Evolutionary conservation across 768 basidiomycete species (phyloP).

Genomic region (Agaricus bisporus): DNA sequence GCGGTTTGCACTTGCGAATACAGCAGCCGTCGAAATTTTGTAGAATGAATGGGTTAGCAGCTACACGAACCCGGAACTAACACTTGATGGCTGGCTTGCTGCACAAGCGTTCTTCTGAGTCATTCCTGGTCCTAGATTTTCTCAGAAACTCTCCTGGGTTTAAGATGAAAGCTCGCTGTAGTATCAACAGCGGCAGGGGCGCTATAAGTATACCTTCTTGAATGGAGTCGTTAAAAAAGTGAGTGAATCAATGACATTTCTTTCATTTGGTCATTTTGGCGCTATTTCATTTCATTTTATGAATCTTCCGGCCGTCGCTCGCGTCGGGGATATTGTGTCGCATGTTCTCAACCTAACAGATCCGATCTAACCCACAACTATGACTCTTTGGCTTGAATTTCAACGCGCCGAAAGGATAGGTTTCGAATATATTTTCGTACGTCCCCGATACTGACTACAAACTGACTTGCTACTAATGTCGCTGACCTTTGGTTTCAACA

Average conservation of each 20-base stretch:
- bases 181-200: background rate
- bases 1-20: constrained; percentile 16
- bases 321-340: constrained; percentile 14
- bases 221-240: background rate
- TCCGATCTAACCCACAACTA: background rate
- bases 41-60: constrained; percentile 21
- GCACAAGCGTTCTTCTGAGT: too few relatives aligned
- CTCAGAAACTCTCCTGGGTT: background rate
- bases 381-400: background rate
- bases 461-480: constrained; percentile 7
- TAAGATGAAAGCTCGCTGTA: background rate
- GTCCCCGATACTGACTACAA: background rate
- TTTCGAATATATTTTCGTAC: constrained; percentile 11
- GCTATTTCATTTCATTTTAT: background rate
- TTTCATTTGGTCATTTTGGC: background rate
- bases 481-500: background rate
- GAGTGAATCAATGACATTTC: background rate
- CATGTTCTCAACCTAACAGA: constrained; percentile 12
- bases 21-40: constrained; percentile 37
- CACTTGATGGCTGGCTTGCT: too few relatives aligned
- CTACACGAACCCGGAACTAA: background rate
- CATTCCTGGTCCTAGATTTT: background rate
- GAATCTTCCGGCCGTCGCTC: constrained; percentile 11
- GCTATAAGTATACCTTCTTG: background rate
- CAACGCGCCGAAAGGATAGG: constrained; percentile 7